These are phyloP conservation scores for Backusella australiensis DNA, from an alignment of 192 early-diverging fungal species.

Conservation along the genomic window DNA sequence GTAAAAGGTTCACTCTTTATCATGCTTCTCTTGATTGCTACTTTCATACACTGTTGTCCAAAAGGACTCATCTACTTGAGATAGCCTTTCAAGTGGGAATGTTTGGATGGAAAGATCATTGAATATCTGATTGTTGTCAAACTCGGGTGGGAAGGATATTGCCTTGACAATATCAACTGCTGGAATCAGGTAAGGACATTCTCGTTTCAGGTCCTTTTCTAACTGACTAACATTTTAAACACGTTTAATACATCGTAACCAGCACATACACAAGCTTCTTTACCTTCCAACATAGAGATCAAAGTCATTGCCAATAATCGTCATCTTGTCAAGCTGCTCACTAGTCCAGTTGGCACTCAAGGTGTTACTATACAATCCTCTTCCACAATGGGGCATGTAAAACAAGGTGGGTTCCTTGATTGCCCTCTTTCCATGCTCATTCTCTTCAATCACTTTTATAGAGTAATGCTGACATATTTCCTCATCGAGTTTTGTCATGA, in stretches of 20 bases:
- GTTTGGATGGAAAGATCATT: conserved; percentile 36
- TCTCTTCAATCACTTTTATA: conserved; percentile 25
- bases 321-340: conserved; percentile 11
- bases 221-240: conserved; percentile 12
- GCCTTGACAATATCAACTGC: conserved; percentile 16
- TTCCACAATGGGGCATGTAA: conserved; percentile 42
- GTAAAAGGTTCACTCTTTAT: background rate
- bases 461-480: conserved; percentile 21
- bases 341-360: conserved; percentile 32
- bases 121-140: conserved; percentile 36
- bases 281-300: conserved; percentile 36
- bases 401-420: conserved; percentile 27
- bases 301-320: conserved; percentile 33
- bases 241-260: no score
- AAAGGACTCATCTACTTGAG: conserved; percentile 6
- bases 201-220: conserved; percentile 25
- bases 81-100: conserved; percentile 17
- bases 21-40: background rate
- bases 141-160: conserved; percentile 28
- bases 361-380: conserved; percentile 31
- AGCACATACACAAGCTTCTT: background rate
- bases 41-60: background rate
- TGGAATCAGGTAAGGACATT: conserved; percentile 34
- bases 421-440: conserved; percentile 29
- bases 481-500: conserved; percentile 34